Percentiles rank a stretch among this genome's conserved stretches.
These are phyloP conservation scores for Metschnikowia borealis DNA, from an alignment of 805 yeast species.

Conservation along the genomic window DNA sequence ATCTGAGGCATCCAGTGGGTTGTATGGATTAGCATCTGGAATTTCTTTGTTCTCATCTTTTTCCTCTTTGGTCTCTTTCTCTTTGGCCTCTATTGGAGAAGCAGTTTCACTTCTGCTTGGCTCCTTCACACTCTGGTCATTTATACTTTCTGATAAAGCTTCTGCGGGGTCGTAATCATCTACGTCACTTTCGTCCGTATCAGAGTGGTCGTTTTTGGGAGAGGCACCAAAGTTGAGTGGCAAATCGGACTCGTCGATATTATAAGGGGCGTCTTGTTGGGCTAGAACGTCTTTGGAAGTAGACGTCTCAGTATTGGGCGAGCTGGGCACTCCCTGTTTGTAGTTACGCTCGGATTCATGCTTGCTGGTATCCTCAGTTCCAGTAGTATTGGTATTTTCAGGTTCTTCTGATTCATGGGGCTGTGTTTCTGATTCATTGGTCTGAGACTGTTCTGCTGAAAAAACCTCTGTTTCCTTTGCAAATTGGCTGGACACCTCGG, in stretches of 20 bases:
- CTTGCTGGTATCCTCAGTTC: no score
- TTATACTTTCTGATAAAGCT: background rate
- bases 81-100: background rate
- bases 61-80: no score
- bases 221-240: background rate
- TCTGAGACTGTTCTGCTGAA: background rate
- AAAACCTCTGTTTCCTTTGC: background rate
- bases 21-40: no score
- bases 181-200: background rate
- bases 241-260: background rate
- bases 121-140: background rate
- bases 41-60: no score
- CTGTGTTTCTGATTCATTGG: background rate
- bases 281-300: background rate
- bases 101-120: background rate
- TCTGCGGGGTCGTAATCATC: conserved; percentile 2
- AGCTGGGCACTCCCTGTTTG: background rate
- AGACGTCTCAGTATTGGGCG: background rate
- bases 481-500: no score
- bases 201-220: background rate
- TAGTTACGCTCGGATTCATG: background rate
- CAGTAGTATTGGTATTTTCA: no score
- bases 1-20: background rate
- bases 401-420: background rate
- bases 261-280: background rate